Percentiles rank a stretch among this genome's conserved stretches.
These are phyloP conservation scores for Pleurotus pulmonarius DNA, from an alignment of 768 basidiomycete genomes.

Conservation along the genomic window DNA sequence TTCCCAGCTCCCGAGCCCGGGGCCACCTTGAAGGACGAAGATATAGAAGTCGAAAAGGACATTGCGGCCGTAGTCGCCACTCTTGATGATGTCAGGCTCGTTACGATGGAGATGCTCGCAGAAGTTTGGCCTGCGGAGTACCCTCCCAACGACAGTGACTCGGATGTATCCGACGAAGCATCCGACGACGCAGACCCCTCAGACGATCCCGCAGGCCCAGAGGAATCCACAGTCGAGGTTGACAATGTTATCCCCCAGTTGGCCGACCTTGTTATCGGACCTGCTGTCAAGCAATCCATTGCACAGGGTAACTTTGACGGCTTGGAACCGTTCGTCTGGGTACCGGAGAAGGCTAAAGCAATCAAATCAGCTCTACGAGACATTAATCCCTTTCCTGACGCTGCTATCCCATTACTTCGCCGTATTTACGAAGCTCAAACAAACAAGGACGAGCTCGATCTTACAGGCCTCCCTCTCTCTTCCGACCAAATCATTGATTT, in stretches of 20 bases:
- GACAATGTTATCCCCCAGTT: conserved; percentile 17
- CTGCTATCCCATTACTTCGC: conserved; percentile 20
- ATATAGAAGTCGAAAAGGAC: background rate
- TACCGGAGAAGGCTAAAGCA: conserved; percentile 21
- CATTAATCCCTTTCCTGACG: conserved; percentile 21
- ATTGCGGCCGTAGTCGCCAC: background rate
- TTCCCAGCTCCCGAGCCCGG: background rate
- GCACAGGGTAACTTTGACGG: conserved; percentile 16
- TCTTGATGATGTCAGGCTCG: background rate
- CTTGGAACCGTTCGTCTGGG: conserved; percentile 23
- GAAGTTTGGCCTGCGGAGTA: conserved; percentile 6
- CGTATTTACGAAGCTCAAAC: conserved; percentile 11
- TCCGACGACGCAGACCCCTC: background rate
- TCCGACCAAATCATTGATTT: conserved; percentile 18
- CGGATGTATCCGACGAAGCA: background rate
- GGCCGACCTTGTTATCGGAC: conserved; percentile 20
- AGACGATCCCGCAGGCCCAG: background rate
- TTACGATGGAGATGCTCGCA: conserved; percentile 2
- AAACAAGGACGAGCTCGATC: conserved; percentile 14
- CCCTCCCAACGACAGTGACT: background rate
- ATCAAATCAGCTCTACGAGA: conserved; percentile 17
- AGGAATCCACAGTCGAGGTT: background rate
- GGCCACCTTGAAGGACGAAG: too few relatives aligned
- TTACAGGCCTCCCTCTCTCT: conserved; percentile 20
- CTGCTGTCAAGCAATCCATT: conserved; percentile 22